These are phyloP conservation scores for Hericium coralloides DNA, from an alignment of 768 basidiomycete genomes.

Conservation along the genomic window DNA sequence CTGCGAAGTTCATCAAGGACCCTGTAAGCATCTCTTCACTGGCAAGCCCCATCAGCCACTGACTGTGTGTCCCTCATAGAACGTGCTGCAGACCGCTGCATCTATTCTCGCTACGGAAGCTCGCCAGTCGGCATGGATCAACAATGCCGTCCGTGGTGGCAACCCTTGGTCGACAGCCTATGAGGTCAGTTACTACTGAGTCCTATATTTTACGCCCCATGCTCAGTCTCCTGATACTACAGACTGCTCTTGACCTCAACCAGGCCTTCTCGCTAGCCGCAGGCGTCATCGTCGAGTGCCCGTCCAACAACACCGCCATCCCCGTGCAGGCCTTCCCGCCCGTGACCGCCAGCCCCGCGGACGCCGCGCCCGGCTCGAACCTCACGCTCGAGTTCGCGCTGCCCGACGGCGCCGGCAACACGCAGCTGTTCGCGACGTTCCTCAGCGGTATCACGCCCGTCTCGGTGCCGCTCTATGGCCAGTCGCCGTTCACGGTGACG, in stretches of 20 bases:
- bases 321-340: constrained; percentile 44
- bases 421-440: constrained; percentile 9
- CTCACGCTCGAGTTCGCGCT: constrained; percentile 21
- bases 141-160: constrained; percentile 35
- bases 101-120: constrained; percentile 49
- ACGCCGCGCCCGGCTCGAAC: constrained; percentile 22
- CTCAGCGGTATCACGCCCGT: constrained; percentile 8
- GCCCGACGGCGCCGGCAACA: neutral
- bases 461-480: constrained; percentile 8
- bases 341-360: constrained; percentile 24
- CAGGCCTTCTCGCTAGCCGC: constrained; percentile 33
- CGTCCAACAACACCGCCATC: constrained; percentile 38
- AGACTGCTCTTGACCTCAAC: constrained; percentile 33
- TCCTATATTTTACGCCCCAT: constrained; percentile 18
- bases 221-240: constrained; percentile 20
- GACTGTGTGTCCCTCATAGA: neutral
- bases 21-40: constrained; percentile 13
- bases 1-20: constrained; percentile 31
- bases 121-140: constrained; percentile 55
- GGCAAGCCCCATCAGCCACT: constrained; percentile 6
- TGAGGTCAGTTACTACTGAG: constrained; percentile 39
- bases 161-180: constrained; percentile 52
- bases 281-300: constrained; percentile 44
- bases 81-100: constrained; percentile 28
- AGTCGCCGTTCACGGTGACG: constrained; percentile 2